Evolutionary conservation across 805 yeast species (phyloP).

Genomic region (baker's yeast (Saccharomyces cerevisiae)): DNA sequence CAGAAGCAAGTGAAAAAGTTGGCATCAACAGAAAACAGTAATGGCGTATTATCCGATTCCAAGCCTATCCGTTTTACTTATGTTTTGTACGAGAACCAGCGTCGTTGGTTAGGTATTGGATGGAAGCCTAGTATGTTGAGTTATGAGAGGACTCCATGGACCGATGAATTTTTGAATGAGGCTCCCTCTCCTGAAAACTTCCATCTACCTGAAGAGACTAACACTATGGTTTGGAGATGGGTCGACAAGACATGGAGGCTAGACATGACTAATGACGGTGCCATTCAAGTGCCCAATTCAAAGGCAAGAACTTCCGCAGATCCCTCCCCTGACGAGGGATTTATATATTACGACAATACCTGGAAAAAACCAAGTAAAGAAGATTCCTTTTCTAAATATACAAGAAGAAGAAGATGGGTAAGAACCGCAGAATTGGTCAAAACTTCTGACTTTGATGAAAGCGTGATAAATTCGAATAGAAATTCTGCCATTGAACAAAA

Average conservation of each 20-base stretch:
- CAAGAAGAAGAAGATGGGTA: conserved; percentile 92
- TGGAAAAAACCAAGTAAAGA: conserved; percentile 90
- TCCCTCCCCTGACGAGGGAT: conserved; percentile 79
- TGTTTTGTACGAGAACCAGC: conserved; percentile 87
- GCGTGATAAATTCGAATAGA: not conserved
- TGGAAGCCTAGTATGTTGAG: conserved; percentile 93
- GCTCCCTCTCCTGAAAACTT: conserved; percentile 72
- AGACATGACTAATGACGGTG: conserved; percentile 83
- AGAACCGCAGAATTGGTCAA: conserved; percentile 83
- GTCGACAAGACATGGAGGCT: conserved; percentile 87
- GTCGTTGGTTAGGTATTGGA: conserved; percentile 96
- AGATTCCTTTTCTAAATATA: conserved; percentile 80
- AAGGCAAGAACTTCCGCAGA: conserved; percentile 50
- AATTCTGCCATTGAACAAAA: not conserved
- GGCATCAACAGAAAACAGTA: conserved; percentile 19
- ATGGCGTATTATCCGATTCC: not conserved
- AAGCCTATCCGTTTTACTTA: conserved; percentile 74
- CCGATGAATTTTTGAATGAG: conserved; percentile 90
- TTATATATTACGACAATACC: conserved; percentile 79
- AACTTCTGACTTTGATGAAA: conserved; percentile 1
- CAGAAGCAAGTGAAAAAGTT: conserved; percentile 33
- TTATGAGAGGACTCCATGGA: conserved; percentile 93
- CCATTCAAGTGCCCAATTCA: conserved; percentile 58
- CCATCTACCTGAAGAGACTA: conserved; percentile 68
- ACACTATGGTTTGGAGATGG: conserved; percentile 87